phyloP scores from a whole-genome alignment of 805 yeast genomes.

The Dipodascus albidus region DNA sequence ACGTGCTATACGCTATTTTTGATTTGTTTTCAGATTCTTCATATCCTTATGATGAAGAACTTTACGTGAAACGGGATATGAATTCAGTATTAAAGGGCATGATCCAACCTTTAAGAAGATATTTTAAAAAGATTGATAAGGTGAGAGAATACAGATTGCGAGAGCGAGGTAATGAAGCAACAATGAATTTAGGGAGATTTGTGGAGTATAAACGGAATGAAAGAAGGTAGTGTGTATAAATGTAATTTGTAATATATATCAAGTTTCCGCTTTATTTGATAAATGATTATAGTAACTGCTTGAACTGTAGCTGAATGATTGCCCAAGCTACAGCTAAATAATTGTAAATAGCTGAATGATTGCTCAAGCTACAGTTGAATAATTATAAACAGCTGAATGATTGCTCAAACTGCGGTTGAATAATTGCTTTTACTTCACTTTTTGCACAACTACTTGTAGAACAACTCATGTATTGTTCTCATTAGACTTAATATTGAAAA shows the following conservation, averaged over 20 bases:
- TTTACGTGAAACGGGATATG: constrained; percentile 48
- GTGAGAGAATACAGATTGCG: constrained; percentile 47
- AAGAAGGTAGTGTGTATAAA: constrained; percentile 8
- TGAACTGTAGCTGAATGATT: no score
- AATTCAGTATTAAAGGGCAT: constrained; percentile 31
- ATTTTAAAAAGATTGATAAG: constrained; percentile 56
- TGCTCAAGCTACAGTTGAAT: no score
- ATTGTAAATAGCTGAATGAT: no score
- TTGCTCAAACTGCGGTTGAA: no score
- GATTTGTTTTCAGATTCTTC: constrained; percentile 71
- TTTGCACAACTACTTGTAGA: no score
- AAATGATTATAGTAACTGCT: no score
- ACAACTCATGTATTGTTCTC: background rate
- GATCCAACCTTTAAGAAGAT: constrained; percentile 37
- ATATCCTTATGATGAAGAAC: constrained; percentile 53
- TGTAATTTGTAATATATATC: background rate
- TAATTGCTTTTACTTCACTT: no score
- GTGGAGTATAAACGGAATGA: constrained; percentile 60
- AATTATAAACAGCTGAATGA: no score
- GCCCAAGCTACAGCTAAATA: no score
- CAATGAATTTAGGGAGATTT: constrained; percentile 59
- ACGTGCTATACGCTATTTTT: constrained; percentile 52
- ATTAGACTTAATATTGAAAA: background rate
- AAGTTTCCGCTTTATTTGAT: background rate
- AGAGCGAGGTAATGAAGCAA: constrained; percentile 52